Conservation (phyloP, 2,329 filamentous ascomycete species). For the Curvularia sp. region DNA sequence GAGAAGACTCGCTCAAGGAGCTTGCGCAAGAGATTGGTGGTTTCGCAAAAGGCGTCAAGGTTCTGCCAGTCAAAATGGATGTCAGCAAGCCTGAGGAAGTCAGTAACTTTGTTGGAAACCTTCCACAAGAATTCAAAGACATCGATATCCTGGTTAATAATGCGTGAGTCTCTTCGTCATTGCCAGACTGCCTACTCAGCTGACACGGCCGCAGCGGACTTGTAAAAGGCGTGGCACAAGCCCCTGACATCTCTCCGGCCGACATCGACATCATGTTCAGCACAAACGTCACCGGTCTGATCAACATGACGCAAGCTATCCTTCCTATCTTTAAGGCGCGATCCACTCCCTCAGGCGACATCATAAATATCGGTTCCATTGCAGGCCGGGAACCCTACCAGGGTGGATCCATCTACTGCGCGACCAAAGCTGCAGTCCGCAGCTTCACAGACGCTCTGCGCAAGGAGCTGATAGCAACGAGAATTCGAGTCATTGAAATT, state of each 20-base stretch:
- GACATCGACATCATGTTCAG: slow-evolving; percentile 88
- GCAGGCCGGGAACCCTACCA: slow-evolving; percentile 87
- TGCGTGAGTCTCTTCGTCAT: slow-evolving; percentile 11
- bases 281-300: slow-evolving; percentile 93
- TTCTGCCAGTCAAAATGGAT: slow-evolving; percentile 83
- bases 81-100: slow-evolving; percentile 82
- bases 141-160: slow-evolving; percentile 87
- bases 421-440: slow-evolving; percentile 86
- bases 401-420: slow-evolving; percentile 90
- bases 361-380: slow-evolving; percentile 94
- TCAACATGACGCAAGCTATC: slow-evolving; percentile 95
- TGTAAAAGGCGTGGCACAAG: slow-evolving; percentile 85
- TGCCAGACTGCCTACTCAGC: no score
- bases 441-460: slow-evolving; percentile 83
- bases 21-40: slow-evolving; percentile 77
- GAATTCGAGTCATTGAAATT: slow-evolving; percentile 84
- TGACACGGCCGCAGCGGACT: slow-evolving; percentile 64
- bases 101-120: slow-evolving; percentile 69
- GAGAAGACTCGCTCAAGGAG: slow-evolving; percentile 77
- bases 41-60: slow-evolving; percentile 76
- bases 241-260: slow-evolving; percentile 79
- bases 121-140: slow-evolving; percentile 83
- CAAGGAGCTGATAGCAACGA: slow-evolving; percentile 80
- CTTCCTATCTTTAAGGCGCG: slow-evolving; percentile 78
- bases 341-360: slow-evolving; percentile 69